Evolutionary conservation across 805 yeast genomes (phyloP), one percentile per base, ranked within the genome.

Genomic region (Candida ipomoeae): DNA sequence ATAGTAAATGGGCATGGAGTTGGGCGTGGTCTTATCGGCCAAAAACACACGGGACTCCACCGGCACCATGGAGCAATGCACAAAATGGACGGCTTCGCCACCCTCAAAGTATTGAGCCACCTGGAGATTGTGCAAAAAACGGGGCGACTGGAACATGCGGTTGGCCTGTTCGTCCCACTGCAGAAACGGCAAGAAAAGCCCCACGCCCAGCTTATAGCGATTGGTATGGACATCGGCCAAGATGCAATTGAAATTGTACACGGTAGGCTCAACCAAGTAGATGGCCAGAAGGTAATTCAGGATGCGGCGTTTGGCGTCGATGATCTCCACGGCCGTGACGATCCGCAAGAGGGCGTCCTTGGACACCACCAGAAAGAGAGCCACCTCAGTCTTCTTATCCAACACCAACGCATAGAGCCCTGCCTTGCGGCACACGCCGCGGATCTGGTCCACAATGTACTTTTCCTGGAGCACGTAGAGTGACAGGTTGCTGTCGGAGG

Each of bases 121-220:
- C 48, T 63, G 64, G 5, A 68, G 69, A 45, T 66, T 65, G 37
- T 60, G 58, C 49, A 67, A 49, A 45, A 71, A 70, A 40, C 61
- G 57, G 17, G 59, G 23, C 26, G 60, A 53, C 36, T 55, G 55
- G 48, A 58, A 62, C 48, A 61, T 58, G 32, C 55, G 57, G 29
- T 48, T 49, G 40, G 60, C 51, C 44, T 61, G 58, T 47, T 60
- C 61, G 35, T 66, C 71, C 55, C 63, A 55, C 48, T 53, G 56
- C 53, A 51, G 52, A 32, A 54, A 84, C 0, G 96, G 91, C 11
- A 87, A 68, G 58, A 92, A 83, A 52, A 87, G 77, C 5, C 89
- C 77, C 63, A 87, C 84, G 1, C 91, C 91, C 39, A 75, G 78
- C 49, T 81, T 81, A 68, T 91, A 94, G 50, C 95, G 78, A n/a